Percentiles rank a stretch among this genome's conserved stretches.
phyloP scores from a whole-genome alignment of 2,329 filamentous ascomycete species.

The Colletotrichum sp. region DNA sequence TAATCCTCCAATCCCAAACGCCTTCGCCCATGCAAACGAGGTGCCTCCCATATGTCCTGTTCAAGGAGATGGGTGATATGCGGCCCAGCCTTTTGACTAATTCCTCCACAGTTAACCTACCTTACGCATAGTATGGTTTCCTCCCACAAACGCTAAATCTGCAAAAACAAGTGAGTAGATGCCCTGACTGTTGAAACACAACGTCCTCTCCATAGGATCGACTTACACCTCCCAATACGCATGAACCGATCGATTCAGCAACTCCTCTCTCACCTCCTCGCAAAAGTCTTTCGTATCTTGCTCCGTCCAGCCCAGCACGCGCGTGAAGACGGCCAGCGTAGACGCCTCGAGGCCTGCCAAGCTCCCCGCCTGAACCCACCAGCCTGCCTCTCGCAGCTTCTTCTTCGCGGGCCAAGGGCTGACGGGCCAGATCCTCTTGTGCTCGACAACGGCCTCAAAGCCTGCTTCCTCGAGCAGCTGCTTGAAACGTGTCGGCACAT shows the following conservation, averaged over 20 bases:
- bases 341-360: conserved; percentile 30
- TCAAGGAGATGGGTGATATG: background rate
- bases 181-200: background rate
- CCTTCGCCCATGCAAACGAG: background rate
- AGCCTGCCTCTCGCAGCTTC: conserved; percentile 38
- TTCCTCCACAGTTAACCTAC: background rate
- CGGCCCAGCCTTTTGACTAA: background rate
- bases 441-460: conserved; percentile 56
- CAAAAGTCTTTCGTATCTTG: conserved; percentile 32
- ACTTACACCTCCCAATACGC: conserved; percentile 28
- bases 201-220: no score
- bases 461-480: conserved; percentile 55
- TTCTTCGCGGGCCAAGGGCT: conserved; percentile 43
- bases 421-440: conserved; percentile 52
- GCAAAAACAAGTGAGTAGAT: background rate
- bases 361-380: conserved; percentile 22
- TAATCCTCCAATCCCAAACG: background rate
- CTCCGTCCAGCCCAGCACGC: conserved; percentile 31
- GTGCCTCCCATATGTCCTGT: background rate
- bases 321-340: conserved; percentile 36
- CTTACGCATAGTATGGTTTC: background rate
- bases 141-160: conserved; percentile 4
- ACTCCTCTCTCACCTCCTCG: conserved; percentile 31
- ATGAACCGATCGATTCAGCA: conserved; percentile 33
- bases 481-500: conserved; percentile 20